phyloP scores from a whole-genome alignment of 2,329 filamentous ascomycete species.

The Plectosphaerella plurivora region DNA sequence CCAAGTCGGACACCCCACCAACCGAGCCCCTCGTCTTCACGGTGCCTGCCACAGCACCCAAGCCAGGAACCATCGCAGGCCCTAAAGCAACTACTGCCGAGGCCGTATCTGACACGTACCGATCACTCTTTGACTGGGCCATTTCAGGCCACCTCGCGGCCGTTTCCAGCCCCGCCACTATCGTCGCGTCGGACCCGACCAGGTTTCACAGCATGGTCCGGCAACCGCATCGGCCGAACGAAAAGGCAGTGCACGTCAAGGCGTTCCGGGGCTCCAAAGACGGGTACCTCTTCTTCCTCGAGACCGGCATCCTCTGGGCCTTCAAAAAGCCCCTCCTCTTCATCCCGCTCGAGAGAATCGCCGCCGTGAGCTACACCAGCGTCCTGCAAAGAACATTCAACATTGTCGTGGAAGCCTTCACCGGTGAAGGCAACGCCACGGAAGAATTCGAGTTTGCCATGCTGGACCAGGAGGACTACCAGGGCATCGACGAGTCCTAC shows the following conservation, averaged over 20 bases:
- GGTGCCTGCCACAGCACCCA: slow-evolving; percentile 54
- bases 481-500: slow-evolving; percentile 58
- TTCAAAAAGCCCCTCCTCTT: slow-evolving; percentile 68
- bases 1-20: slow-evolving; percentile 35
- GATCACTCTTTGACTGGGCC: slow-evolving; percentile 57
- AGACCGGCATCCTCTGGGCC: slow-evolving; percentile 63
- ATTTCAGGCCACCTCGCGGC: slow-evolving; percentile 46
- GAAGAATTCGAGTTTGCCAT: slow-evolving; percentile 65
- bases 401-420: slow-evolving; percentile 57
- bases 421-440: slow-evolving; percentile 38
- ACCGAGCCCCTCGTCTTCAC: slow-evolving; percentile 62
- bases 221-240: slow-evolving; percentile 54
- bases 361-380: slow-evolving; percentile 62
- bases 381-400: slow-evolving; percentile 67
- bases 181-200: slow-evolving; percentile 48
- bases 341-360: slow-evolving; percentile 55
- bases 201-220: slow-evolving; percentile 54
- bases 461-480: slow-evolving; percentile 66
- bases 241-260: slow-evolving; percentile 62
- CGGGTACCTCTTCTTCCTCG: slow-evolving; percentile 63
- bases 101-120: slow-evolving; percentile 54
- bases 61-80: slow-evolving; percentile 53
- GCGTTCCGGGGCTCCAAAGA: slow-evolving; percentile 66
- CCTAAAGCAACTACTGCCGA: slow-evolving; percentile 43
- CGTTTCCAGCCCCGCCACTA: slow-evolving; percentile 40